Evolutionary conservation across 176 grass and related monocot genomes (phyloP), one percentile per base, ranked within the genome.

Genomic region (Cenchrus purpureus): DNA sequence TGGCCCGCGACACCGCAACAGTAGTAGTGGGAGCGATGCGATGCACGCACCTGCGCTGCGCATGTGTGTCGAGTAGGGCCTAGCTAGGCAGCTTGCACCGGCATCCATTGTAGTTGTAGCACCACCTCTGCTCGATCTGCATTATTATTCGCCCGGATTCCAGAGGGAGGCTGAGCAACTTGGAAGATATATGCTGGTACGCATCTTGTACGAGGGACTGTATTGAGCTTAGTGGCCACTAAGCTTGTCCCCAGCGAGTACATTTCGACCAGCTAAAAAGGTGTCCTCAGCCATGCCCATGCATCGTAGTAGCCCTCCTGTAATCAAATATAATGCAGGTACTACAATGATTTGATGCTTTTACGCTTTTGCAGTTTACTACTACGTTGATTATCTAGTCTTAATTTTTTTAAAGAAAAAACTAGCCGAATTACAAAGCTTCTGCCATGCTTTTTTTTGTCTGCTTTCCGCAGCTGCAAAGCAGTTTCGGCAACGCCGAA

Each of bases 11-110:
- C 53, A 7, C 54, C 5, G 40, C 54, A 22, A 22, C 54, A 77
- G 54, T 77, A 28, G 12, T 50, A 22, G n/a, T 2, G 17, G 70
- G 48, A 28, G 37, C 34, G 25, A 25, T 25, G 71, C 46, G 69
- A 32, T 74, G 72, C 72, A 74, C 50, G 72, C 48, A 73, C 48
- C 71, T 29, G 48, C 70, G 12, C 71, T 29, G 48, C 70, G 12
- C 48, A 16, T 52, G 25, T 31, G 48, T 52, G 12, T 29, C 44
- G 34, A 57, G 6, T 2, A 3, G 45, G 45, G n/a, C 5, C 45
- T 34, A 65, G 1, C 9, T 40, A 40, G 37, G 37, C 37, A 40
- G 34, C 34, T 2, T 0, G 5, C 44, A 28, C n/a, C 49, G 45
- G 70, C 46, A 11, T 50, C 69, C 12, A 25, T 14, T 8, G 6